A percentile compares a stretch with the other conserved stretches of the same genome.
phyloP scores from a whole-genome alignment of 73 alveolate species.

The Stentor coeruleus region DNA sequence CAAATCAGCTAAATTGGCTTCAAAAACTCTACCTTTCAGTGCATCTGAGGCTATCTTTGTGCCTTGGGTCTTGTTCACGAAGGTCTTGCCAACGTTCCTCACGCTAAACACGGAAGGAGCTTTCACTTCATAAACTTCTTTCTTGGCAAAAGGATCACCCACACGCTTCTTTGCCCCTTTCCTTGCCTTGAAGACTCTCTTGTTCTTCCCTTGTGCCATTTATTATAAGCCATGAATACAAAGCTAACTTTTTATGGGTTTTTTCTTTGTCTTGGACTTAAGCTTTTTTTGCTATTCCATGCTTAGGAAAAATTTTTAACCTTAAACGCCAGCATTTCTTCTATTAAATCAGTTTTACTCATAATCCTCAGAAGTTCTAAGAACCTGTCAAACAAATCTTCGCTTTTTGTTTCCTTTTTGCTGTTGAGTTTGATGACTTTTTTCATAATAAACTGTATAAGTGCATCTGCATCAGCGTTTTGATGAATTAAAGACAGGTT shows the following conservation, averaged over 20 bases:
- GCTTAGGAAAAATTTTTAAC: no score
- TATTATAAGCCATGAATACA: slow-evolving; percentile 10
- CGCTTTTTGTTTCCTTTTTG: not conserved
- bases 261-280: no score
- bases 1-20: slow-evolving; percentile 65
- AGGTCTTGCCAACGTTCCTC: slow-evolving; percentile 74
- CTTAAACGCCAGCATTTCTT: no score
- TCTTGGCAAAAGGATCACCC: slow-evolving; percentile 84
- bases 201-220: slow-evolving; percentile 81
- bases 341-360: no score
- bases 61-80: slow-evolving; percentile 88
- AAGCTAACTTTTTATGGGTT: no score
- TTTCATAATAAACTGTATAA: no score
- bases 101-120: slow-evolving; percentile 84
- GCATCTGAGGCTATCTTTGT: slow-evolving; percentile 83
- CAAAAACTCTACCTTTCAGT: slow-evolving; percentile 91
- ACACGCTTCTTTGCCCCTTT: slow-evolving; percentile 77
- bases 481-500: not conserved
- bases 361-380: no score
- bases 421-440: not conserved
- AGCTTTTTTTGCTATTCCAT: no score
- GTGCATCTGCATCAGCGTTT: not conserved
- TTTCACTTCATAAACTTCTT: slow-evolving; percentile 89
- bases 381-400: not conserved
- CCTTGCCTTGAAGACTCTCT: slow-evolving; percentile 67